Evolutionary conservation across 2,329 filamentous ascomycete genomes (phyloP).

Genomic region (Setomelanomma holmii): DNA sequence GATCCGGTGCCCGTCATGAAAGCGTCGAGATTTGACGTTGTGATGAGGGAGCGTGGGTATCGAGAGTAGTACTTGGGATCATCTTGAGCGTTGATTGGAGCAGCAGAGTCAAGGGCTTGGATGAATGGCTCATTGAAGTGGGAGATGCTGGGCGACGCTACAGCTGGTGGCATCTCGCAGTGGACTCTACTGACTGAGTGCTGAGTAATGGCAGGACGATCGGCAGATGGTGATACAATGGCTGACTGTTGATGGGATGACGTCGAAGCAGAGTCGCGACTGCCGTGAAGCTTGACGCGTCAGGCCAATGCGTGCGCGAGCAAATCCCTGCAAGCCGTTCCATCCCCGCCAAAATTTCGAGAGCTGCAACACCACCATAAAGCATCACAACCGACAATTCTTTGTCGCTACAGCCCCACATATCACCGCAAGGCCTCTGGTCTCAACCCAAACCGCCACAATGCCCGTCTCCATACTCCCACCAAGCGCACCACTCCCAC

Average conservation of each 20-base stretch:
- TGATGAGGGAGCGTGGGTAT: constrained; percentile 43
- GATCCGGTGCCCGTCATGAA: constrained; percentile 56
- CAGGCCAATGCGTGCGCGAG: neutral
- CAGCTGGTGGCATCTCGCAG: constrained; percentile 12
- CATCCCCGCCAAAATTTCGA: constrained; percentile 42
- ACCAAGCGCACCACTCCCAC: constrained; percentile 50
- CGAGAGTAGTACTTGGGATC: constrained; percentile 51
- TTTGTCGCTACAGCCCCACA: no score
- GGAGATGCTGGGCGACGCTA: constrained; percentile 5
- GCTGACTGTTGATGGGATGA: constrained; percentile 27
- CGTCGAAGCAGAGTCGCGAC: constrained; percentile 23
- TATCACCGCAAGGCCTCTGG: neutral
- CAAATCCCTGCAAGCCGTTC: constrained; percentile 16
- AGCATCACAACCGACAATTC: no score
- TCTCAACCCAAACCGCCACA: constrained; percentile 18
- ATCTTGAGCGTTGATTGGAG: constrained; percentile 31
- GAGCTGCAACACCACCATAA: constrained; percentile 13
- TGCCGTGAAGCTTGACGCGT: constrained; percentile 3
- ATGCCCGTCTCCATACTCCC: constrained; percentile 69
- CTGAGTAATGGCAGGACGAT: neutral
- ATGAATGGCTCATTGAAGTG: constrained; percentile 37
- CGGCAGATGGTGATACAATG: neutral
- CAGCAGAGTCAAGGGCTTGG: constrained; percentile 32
- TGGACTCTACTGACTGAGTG: no score
- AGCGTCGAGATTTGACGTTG: constrained; percentile 41